phyloP scores from a whole-genome alignment of 2,329 filamentous ascomycete genomes.

The Aspergillus amoenus region DNA sequence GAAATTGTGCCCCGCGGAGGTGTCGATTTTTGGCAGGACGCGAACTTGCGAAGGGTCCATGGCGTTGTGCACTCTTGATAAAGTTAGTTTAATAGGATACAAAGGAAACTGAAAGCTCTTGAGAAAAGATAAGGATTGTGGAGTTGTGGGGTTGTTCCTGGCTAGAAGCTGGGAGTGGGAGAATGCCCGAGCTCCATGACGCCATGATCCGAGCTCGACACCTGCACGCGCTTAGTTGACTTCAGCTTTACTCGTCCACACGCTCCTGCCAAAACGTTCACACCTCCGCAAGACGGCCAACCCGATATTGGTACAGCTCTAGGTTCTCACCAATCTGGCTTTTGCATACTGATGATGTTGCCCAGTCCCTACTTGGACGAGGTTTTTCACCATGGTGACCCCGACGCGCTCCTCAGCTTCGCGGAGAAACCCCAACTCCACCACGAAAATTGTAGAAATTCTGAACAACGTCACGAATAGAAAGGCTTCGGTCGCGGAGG shows the following conservation, averaged over 20 bases:
- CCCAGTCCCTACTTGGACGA: background rate
- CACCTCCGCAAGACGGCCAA: background rate
- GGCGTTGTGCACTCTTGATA: conserved; percentile 16
- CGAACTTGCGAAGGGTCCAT: conserved; percentile 23
- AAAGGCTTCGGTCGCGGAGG: background rate
- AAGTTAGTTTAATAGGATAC: background rate
- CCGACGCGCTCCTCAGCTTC: conserved; percentile 7
- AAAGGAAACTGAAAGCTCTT: background rate
- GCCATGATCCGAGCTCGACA: background rate
- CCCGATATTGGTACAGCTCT: background rate
- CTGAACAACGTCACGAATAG: conserved; percentile 21
- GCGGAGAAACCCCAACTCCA: conserved; percentile 19
- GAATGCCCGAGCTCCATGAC: conserved; percentile 2
- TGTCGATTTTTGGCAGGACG: conserved; percentile 50
- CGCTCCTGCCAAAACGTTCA: background rate
- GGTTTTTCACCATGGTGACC: conserved; percentile 8
- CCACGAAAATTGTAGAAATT: conserved; percentile 17
- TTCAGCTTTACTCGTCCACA: background rate
- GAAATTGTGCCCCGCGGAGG: conserved; percentile 57
- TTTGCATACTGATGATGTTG: background rate
- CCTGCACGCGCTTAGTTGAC: background rate
- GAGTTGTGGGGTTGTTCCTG: conserved; percentile 3
- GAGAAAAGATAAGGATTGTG: background rate
- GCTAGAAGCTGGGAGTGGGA: background rate
- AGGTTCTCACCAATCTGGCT: background rate